Evolutionary conservation across 495 filamentous ascomycete species (phyloP), one percentile per base, ranked within the genome.

Genomic region (Margaritispora aquatica): DNA sequence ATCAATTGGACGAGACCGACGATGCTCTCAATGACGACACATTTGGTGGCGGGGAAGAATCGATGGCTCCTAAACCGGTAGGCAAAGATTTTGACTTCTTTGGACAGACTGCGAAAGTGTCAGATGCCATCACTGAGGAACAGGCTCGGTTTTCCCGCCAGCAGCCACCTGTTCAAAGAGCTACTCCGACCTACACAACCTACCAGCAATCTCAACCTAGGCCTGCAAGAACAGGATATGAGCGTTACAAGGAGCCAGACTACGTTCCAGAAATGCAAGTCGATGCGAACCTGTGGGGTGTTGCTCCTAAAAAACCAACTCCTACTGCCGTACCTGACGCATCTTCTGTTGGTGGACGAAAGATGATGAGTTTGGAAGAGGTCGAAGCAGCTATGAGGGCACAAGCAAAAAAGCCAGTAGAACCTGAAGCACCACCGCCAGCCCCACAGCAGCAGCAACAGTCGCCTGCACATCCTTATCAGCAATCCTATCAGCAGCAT

Each of bases 61-160:
- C 68, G 34, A 70, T 70, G 57, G 61, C 68, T 10, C 54, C 63
- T 1, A 60, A 71, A 55, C 69, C 73, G 15, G 81, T 93, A 20
- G 92, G 92, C 66, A 93, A 88, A 68, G 95, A 99, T 71, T 99
- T 97, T 69, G 94, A 99, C 69, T 99, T 97, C 76, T 93, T 93
- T 61, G 92, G 91, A 1, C 87, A 85, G 60, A 97, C 95, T 19
- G 91, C 92, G 17, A 84, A 90, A 70, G 88, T 96, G 23, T 75
- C 91, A 10, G 80, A 86, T 74, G 89, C 84, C 8, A 88, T 97
- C 60, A 86, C 88, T 54, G 91, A 97, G 70, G 95, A 97, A 70
- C 90, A 96, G 69, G 72, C 89, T 58, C 85, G 90, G 59, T 96
- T 86, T 69, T 83, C 72, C 52, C 83, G 90, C 26, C 83, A 88